Conservation (phyloP, 1,139 yeast genomes). For the Yamadazyma spencermartinsiae region DNA sequence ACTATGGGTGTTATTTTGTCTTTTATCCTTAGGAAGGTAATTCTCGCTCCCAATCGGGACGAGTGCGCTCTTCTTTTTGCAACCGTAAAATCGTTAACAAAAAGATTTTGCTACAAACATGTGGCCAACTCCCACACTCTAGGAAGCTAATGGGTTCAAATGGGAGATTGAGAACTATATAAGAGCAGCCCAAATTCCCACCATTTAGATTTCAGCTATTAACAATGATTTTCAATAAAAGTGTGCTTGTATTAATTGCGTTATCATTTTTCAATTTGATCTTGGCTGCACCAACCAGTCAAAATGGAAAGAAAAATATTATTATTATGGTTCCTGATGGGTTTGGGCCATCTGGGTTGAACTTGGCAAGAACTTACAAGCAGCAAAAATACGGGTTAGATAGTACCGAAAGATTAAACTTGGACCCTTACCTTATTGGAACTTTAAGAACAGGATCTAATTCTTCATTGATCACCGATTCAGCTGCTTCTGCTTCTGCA, state of each 20-base stretch:
- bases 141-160: too few relatives aligned
- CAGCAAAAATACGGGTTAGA: slow-evolving; percentile 56
- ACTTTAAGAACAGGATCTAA: slow-evolving; percentile 76
- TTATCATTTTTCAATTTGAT: slow-evolving; percentile 11
- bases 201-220: too few relatives aligned
- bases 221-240: slow-evolving; percentile 10
- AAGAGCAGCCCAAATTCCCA: neutral
- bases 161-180: neutral
- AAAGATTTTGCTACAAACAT: too few relatives aligned
- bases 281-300: slow-evolving; percentile 7
- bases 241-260: slow-evolving; percentile 12
- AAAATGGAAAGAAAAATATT: slow-evolving; percentile 44
- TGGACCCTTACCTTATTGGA: slow-evolving; percentile 73
- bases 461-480: slow-evolving; percentile 74
- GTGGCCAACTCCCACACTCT: too few relatives aligned
- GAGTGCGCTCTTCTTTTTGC: too few relatives aligned
- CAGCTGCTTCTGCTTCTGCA: slow-evolving; percentile 95
- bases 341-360: slow-evolving; percentile 84
- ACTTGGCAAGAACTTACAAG: slow-evolving; percentile 69
- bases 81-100: too few relatives aligned
- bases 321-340: slow-evolving; percentile 91
- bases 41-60: too few relatives aligned
- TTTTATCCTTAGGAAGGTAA: too few relatives aligned
- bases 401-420: slow-evolving; percentile 48
- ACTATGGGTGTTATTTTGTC: too few relatives aligned